Base-by-base conservation (phyloP, 2,329 filamentous ascomycete species). In the Ascochyta rabiei region DNA sequence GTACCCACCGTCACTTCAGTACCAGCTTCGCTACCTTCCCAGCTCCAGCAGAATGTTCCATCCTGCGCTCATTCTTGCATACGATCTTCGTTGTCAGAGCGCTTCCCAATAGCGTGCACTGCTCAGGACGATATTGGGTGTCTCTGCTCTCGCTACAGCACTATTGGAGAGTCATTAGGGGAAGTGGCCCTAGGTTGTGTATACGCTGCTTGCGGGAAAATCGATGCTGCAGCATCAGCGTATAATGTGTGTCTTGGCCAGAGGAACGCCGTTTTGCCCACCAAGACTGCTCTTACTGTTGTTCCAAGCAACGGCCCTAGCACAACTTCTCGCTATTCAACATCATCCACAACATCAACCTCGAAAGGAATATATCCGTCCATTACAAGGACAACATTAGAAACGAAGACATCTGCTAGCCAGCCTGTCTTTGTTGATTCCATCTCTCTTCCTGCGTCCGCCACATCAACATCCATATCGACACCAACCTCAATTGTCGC, bases 121-220 rank as follows among this genome's bases (percentile, higher is more conserved):
- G 61, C 59, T 43, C 61, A 67, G 57, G 56, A 54, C 53, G 62
- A 66, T 46, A 53, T 76, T 45, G 63, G 61, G 26, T 76, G 75
- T 61, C 68, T 76, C 26, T 76, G 75, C 54, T 73, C 73, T 55
- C 68, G 60, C 57, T 76, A 76, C 70, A 74, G 72, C 55, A 66
- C 56, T 51, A 46, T 40, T 38, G 75, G 75, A 42, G 68, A 74
- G 53, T 70, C 71, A 41, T 56, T 76, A 19, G 74, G 73, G 21
- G 74, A 76, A 61, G 69, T 71, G 51, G 73, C 73, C 47, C 64
- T 75, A 9, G 69, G 64, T 39, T 76, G 74, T 59, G 63, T 76
- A 44, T 74, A 71, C 64, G 59, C 70, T 46, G 67, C 66, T 23
- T 75, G 73, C 56, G 50, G 65, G 28, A 63, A 56, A 23, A 56